Conservation (phyloP, 2,329 filamentous ascomycete genomes). For the Verticillium isaacii region DNA sequence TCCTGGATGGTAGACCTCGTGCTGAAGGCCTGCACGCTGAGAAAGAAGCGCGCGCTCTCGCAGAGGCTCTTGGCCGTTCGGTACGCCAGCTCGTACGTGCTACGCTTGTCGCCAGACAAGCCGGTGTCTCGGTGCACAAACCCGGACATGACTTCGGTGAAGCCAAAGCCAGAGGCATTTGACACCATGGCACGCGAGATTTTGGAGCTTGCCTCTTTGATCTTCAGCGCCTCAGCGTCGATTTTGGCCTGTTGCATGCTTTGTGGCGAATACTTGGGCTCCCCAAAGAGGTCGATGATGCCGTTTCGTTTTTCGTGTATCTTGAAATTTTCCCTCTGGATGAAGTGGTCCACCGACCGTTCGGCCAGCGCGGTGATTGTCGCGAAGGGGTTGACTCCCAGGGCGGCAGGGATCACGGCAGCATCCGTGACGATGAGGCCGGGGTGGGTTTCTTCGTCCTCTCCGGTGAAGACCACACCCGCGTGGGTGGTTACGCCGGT, state of each 20-base stretch:
- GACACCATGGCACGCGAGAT: conserved; percentile 37
- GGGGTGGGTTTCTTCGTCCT: conserved; percentile 42
- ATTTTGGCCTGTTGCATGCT: conserved; percentile 14
- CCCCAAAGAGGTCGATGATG: conserved; percentile 49
- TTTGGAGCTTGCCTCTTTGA: conserved; percentile 28
- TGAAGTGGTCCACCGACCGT: conserved; percentile 51
- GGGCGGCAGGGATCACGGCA: conserved; percentile 54
- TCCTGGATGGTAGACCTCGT: conserved; percentile 41
- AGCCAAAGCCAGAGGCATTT: conserved; percentile 48
- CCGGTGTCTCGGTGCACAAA: conserved; percentile 45
- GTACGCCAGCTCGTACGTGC: conserved; percentile 49
- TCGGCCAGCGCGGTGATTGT: conserved; percentile 67
- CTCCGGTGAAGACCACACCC: conserved; percentile 55
- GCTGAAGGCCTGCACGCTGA: conserved; percentile 53
- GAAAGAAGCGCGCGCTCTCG: conserved; percentile 53
- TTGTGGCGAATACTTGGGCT: conserved; percentile 30
- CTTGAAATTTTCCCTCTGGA: conserved; percentile 30
- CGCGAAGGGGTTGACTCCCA: conserved; percentile 64
- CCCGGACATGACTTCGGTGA: conserved; percentile 62
- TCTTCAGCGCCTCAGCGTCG: conserved; percentile 28
- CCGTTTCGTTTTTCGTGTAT: conserved; percentile 43
- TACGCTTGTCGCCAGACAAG: conserved; percentile 36
- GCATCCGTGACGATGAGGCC: conserved; percentile 61
- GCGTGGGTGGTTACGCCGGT: conserved; percentile 57
- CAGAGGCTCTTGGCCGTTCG: conserved; percentile 47